These are phyloP conservation scores for Cyphellophora attinorum DNA, from an alignment of 2,329 filamentous ascomycete genomes.

Conservation along the genomic window DNA sequence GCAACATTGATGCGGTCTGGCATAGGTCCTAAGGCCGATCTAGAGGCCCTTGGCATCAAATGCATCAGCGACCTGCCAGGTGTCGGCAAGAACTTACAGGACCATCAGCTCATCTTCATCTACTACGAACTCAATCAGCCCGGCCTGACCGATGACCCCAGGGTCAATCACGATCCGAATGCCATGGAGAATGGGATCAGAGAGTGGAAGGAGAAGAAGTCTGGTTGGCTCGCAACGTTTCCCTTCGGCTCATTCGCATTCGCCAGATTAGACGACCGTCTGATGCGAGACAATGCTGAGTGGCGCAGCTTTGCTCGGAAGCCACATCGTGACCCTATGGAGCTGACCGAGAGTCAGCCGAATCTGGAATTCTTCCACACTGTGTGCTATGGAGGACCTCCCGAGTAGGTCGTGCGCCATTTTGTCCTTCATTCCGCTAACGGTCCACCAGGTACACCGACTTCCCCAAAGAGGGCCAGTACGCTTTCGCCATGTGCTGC, in stretches of 20 bases:
- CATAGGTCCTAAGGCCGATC: conserved; percentile 37
- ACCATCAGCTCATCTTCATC: conserved; percentile 48
- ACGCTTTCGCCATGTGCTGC: conserved; percentile 49
- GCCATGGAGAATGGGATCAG: neutral
- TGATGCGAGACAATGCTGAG: conserved; percentile 40
- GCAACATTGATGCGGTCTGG: conserved; percentile 45
- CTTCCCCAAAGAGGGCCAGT: conserved; percentile 31
- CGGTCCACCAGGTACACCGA: conserved; percentile 11
- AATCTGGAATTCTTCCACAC: conserved; percentile 56
- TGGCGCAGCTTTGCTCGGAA: conserved; percentile 42
- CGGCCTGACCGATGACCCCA: conserved; percentile 45
- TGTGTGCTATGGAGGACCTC: neutral
- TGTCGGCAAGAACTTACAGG: conserved; percentile 45
- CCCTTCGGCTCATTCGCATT: conserved; percentile 56
- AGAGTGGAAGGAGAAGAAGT: conserved; percentile 48
- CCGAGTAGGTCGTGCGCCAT: too few species aligned
- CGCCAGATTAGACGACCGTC: conserved; percentile 51
- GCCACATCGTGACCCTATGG: conserved; percentile 54
- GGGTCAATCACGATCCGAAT: neutral
- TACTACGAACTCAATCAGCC: conserved; percentile 50
- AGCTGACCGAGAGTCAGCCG: conserved; percentile 45
- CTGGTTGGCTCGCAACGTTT: conserved; percentile 50
- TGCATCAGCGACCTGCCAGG: conserved; percentile 37
- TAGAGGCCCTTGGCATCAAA: conserved; percentile 34
- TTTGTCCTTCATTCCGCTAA: conserved; percentile 4